phyloP scores from a whole-genome alignment of 2,329 filamentous ascomycete genomes.

The Trichoderma semiorbis region DNA sequence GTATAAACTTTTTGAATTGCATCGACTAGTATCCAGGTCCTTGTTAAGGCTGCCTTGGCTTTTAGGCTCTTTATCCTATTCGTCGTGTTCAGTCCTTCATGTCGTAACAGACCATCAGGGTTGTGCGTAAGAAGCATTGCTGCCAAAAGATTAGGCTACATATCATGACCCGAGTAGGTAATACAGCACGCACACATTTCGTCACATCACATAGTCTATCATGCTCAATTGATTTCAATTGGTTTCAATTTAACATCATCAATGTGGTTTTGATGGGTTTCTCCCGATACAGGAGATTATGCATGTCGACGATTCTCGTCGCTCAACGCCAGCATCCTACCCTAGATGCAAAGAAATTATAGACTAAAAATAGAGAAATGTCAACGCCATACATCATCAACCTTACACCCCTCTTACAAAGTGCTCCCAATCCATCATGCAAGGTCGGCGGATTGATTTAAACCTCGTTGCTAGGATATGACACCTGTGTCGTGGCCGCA shows the following conservation, averaged over 20 bases:
- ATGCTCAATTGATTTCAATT: neutral
- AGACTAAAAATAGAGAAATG: neutral
- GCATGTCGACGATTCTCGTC: neutral
- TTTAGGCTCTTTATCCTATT: neutral
- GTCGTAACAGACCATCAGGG: neutral
- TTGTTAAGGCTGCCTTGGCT: neutral
- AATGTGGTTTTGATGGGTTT: neutral
- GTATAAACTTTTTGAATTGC: neutral
- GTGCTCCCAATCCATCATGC: neutral
- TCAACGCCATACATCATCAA: slow-evolving; percentile 8
- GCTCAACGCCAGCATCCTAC: slow-evolving; percentile 5
- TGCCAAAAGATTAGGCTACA: neutral
- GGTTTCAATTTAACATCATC: neutral
- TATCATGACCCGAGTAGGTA: neutral
- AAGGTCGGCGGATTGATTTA: slow-evolving; percentile 28
- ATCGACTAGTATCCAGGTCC: neutral
- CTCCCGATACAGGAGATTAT: neutral
- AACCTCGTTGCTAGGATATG: slow-evolving; percentile 69
- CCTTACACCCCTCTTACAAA: neutral
- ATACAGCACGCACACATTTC: neutral
- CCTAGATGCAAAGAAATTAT: neutral
- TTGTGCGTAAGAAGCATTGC: neutral
- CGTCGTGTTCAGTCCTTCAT: neutral
- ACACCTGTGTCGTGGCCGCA: slow-evolving; percentile 56
- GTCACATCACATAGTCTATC: neutral